Evolutionary conservation across 495 filamentous ascomycete genomes (phyloP).

Genomic region (Aspergillus olivimuriae): DNA sequence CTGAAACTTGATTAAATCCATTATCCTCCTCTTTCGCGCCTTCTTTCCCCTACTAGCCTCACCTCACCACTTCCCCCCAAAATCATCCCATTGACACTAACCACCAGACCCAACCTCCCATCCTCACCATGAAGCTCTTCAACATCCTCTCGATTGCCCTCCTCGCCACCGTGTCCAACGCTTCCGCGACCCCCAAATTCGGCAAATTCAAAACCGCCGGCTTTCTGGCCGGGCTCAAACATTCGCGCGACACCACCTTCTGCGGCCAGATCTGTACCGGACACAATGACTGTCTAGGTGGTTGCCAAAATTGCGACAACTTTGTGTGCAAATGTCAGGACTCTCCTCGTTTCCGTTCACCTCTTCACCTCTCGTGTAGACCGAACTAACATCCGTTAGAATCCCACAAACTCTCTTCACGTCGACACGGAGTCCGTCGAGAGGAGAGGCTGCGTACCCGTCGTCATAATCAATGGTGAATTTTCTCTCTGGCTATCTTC

Average conservation of each 20-base stretch:
- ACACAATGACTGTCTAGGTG: neutral
- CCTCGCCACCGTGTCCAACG: neutral
- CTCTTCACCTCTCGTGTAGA: neutral
- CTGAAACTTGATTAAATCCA: too few relatives aligned
- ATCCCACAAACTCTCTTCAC: too few relatives aligned
- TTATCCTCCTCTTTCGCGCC: too few relatives aligned
- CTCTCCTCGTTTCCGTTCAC: neutral
- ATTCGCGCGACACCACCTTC: too few relatives aligned
- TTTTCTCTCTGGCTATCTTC: too few relatives aligned
- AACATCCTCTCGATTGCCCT: neutral
- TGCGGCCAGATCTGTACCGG: constrained; percentile 1
- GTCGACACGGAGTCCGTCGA: too few relatives aligned
- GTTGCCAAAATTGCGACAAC: neutral
- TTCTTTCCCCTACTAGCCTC: neutral
- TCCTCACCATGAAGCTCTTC: constrained; percentile 7
- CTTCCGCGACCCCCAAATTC: neutral
- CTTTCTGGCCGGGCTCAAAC: too few relatives aligned
- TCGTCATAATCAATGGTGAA: too few relatives aligned
- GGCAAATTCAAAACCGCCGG: neutral
- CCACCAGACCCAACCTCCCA: neutral
- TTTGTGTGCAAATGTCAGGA: neutral
- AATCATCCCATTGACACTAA: neutral
- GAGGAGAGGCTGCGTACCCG: too few relatives aligned
- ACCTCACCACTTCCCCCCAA: neutral
- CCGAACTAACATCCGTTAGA: neutral